A percentile compares a stretch with the other conserved stretches of the same genome.
These are phyloP conservation scores for Blastobotrys indianensis DNA, from an alignment of 1,139 yeast genomes.

Conservation along the genomic window DNA sequence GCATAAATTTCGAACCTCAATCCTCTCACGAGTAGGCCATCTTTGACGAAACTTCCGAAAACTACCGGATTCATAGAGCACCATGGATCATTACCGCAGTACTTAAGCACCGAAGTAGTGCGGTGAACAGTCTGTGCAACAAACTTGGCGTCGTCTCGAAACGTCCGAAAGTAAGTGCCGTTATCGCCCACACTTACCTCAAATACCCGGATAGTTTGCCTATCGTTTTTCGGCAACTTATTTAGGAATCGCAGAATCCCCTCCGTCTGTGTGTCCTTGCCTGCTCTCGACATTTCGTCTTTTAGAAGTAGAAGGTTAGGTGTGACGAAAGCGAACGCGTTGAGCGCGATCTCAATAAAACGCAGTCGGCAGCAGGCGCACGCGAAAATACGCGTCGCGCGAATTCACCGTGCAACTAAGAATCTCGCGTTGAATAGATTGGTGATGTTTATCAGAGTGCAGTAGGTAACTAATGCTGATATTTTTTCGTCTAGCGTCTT, in stretches of 20 bases:
- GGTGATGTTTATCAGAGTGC: too few relatives aligned
- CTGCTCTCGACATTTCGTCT: slow-evolving; percentile 1
- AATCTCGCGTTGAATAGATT: too few relatives aligned
- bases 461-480: too few relatives aligned
- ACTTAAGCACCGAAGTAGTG: slow-evolving; percentile 73
- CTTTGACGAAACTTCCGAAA: slow-evolving; percentile 57
- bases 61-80: slow-evolving; percentile 77
- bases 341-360: too few relatives aligned
- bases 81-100: slow-evolving; percentile 45
- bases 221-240: slow-evolving; percentile 34
- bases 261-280: slow-evolving; percentile 5
- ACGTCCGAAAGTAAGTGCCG: slow-evolving; percentile 12
- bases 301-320: too few relatives aligned
- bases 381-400: too few relatives aligned
- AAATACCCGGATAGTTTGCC: slow-evolving; percentile 50
- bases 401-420: too few relatives aligned
- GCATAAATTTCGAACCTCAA: slow-evolving; percentile 72
- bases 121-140: slow-evolving; percentile 81
- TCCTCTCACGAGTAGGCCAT: slow-evolving; percentile 65
- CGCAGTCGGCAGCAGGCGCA: too few relatives aligned
- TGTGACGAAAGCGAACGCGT: too few relatives aligned
- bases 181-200: slow-evolving; percentile 54
- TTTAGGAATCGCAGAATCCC: slow-evolving; percentile 5
- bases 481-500: too few relatives aligned
- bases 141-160: slow-evolving; percentile 55